Evolutionary conservation across 139 green algal genomes (phyloP).

Genomic region (Gonium pectorale): DNA sequence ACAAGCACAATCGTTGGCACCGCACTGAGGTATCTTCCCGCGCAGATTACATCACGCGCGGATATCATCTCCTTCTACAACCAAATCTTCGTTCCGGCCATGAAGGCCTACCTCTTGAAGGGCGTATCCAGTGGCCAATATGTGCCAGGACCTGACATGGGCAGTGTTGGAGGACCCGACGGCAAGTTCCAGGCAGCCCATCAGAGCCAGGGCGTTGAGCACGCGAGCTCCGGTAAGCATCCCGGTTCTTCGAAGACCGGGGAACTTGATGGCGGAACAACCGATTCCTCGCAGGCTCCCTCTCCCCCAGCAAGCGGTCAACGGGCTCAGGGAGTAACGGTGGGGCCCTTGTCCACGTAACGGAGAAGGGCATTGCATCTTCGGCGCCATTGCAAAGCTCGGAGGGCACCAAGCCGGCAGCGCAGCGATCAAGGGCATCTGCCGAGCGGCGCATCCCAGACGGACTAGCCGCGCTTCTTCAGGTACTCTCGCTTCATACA

Average conservation of each 20-base stretch:
- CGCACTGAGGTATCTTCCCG: not conserved
- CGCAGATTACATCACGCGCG: constrained; percentile 45
- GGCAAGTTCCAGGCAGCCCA: not conserved
- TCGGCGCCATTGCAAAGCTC: too few species aligned
- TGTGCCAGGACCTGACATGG: too few species aligned
- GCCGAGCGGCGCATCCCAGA: constrained; percentile 18
- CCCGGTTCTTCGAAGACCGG: too few species aligned
- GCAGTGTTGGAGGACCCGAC: not conserved
- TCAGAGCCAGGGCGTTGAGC: too few species aligned
- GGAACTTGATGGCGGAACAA: too few species aligned
- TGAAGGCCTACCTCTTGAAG: constrained; percentile 65
- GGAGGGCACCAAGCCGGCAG: too few species aligned
- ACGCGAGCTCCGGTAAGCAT: not conserved
- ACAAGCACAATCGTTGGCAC: not conserved
- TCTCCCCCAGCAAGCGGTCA: not conserved
- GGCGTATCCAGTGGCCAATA: not conserved
- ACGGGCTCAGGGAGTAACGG: not conserved
- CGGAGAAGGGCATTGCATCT: not conserved
- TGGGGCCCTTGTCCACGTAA: too few species aligned
- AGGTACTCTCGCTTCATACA: not conserved
- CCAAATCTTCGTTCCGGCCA: constrained; percentile 75
- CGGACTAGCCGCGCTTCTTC: constrained; percentile 28
- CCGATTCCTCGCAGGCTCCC: not conserved
- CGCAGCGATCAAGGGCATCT: not conserved
- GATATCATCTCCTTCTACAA: constrained; percentile 98